Base-by-base conservation (phyloP, 345 rosid species). In the Salix brachista region DNA sequence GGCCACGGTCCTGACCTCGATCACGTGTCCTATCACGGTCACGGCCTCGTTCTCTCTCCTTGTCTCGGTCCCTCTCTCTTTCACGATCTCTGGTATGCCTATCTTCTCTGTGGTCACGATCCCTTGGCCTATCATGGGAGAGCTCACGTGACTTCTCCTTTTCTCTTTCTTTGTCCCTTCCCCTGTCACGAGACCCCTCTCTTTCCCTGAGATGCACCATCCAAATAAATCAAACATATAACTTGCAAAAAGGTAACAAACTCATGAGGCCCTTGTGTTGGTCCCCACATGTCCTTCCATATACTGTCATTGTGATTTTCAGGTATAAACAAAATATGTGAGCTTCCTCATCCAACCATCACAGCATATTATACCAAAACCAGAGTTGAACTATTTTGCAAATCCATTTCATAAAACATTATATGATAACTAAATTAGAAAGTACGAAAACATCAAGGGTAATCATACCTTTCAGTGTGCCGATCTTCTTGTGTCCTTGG, bases 181-280 rank as follows among this genome's bases (percentile, higher is more conserved):
- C 96, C 83, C 88, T 92, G 78, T 92, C 98, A 81, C 92, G 98
- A 23, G 96, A 92, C 79, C 83, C 89, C 78, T 87, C 94, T 34
- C 84, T 81, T 44, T 87, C 88, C 79, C 85, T 83, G 77, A 69
- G 5, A 54, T 65, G 67, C 28, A 74, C 21, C 66, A 74, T 70
- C 42, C 74, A 75, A 65, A 58, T 44, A 67, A 84, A 66, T 36
- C 60, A 73, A 16, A 74, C 36, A 13, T 5, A 48, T 62, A 56
- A 14, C 18, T 19, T 21, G 25, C 12, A 65, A 25, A 39, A 30
- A n/a, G 7, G 6, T 39, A 61, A 37, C 16, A 70, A 10, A 41
- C 68, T 5, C 16, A 23, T n/a, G 26, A 23, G 25, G 16, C 64
- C 64, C 28, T 58, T 10, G n/a, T 52, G 58, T 6, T 52, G 23